Base-by-base conservation (phyloP, 345 rosid species). In the Heritiera fomes region DNA sequence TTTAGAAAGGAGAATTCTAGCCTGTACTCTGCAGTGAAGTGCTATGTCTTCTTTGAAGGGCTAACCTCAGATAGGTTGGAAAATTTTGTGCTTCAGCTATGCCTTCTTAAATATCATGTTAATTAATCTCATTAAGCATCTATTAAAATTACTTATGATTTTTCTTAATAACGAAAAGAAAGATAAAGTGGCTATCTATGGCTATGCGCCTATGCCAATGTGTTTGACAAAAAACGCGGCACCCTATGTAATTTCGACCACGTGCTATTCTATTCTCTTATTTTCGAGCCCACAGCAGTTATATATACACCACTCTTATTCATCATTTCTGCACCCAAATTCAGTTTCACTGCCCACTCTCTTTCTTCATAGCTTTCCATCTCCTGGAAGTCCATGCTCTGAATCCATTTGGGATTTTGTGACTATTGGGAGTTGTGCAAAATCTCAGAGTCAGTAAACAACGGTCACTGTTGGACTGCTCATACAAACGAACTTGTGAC, bases 381-480 rank as follows among this genome's bases (percentile, higher is more conserved):
- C 60, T 32, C 20, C 28, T 30, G 45, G 28, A 71, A 71, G 7
- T 38, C 7, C 62, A 23, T 63, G 28, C 9, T 75, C 52, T 60
- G 68, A 65, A 59, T 23, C 65, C 56, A 59, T 64, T 75, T 79
- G 71, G 75, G 78, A 12, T 71, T 75, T 49, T 55, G 73, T 47
- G 64, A 71, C 6, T 53, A 47, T 76, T 77, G 75, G 67, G 71
- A 62, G 18, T 61, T 30, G 58, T 70, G 68, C 23, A 23, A 53
- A 73, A 73, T 66, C 84, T 17, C 73, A 77, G 71, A 68, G 47
- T 81, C 64, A 63, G 47, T 78, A 6, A n/a, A 56, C 41, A 49
- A 53, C 12, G 45, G 23, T 45, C 58, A 77, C 18, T 12, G 41
- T 14, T 17, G 40, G n/a, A 43, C 6, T 32, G 30, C 6, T 43